A percentile compares a stretch with the other conserved stretches of the same genome.
Evolutionary conservation across 371 early-diverging fungal species (phyloP).

Genomic region (Nematocida displodere): DNA sequence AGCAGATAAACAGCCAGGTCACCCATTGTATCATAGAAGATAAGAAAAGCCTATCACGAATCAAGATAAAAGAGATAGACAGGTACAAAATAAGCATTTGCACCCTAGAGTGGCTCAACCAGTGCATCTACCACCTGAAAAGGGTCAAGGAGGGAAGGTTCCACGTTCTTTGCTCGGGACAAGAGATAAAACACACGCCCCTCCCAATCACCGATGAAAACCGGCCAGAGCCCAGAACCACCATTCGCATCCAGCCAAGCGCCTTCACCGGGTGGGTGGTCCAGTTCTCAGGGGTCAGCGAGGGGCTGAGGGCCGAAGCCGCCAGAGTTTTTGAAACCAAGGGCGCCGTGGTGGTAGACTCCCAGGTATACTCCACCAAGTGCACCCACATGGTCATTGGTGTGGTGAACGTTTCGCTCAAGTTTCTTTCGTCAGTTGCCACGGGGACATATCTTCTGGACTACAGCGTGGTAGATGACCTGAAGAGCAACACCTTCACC

Average conservation of each 20-base stretch:
- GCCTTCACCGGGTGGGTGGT: conserved; percentile 36
- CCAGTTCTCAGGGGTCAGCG: conserved; percentile 63
- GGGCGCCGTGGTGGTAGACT: conserved; percentile 41
- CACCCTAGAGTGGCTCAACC: conserved; percentile 39
- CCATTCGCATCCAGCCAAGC: neutral
- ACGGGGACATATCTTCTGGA: conserved; percentile 61
- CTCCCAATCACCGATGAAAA: neutral
- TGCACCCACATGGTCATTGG: conserved; percentile 65
- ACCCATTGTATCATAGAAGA: conserved; percentile 38
- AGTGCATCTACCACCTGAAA: conserved; percentile 51
- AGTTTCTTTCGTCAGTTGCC: conserved; percentile 60
- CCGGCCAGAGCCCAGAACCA: conserved; percentile 14
- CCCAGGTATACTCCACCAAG: conserved; percentile 10
- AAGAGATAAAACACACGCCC: neutral
- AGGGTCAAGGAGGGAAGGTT: conserved; percentile 21
- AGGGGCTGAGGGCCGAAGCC: conserved; percentile 54
- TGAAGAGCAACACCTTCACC: conserved; percentile 3
- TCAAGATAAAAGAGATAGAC: neutral
- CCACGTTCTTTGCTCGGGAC: neutral
- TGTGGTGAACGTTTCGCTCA: conserved; percentile 58
- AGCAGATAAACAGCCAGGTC: conserved; percentile 27
- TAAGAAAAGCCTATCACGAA: neutral
- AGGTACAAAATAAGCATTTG: conserved; percentile 26
- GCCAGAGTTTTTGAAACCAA: conserved; percentile 40
- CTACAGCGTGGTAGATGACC: conserved; percentile 57